phyloP scores from a whole-genome alignment of 192 early-diverging fungal species.

The Backusella australiensis region DNA sequence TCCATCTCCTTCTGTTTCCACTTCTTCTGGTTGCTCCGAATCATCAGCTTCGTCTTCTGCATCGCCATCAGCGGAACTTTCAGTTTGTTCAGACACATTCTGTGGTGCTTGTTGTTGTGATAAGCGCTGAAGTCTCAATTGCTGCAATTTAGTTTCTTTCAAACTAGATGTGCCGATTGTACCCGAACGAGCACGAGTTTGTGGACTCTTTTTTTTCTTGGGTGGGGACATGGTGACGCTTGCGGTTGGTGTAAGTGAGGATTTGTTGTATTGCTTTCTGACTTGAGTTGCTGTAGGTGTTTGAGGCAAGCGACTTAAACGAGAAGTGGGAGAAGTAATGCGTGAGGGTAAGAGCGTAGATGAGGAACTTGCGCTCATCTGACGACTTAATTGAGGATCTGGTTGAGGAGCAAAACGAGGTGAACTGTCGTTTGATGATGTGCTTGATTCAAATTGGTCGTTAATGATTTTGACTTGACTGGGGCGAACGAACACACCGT shows the following conservation, averaged over 20 bases:
- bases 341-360: slow-evolving; percentile 27
- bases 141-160: slow-evolving; percentile 15
- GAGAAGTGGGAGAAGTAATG: slow-evolving; percentile 15
- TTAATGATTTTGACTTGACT: slow-evolving; percentile 47
- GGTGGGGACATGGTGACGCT: not conserved
- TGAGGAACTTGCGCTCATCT: slow-evolving; percentile 14
- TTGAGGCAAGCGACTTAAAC: slow-evolving; percentile 10
- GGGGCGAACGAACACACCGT: slow-evolving; percentile 77
- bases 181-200: slow-evolving; percentile 15
- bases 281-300: slow-evolving; percentile 3
- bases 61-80: slow-evolving; percentile 24
- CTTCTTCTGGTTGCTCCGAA: slow-evolving; percentile 12
- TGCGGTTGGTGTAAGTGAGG: slow-evolving; percentile 16
- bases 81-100: slow-evolving; percentile 9
- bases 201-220: not conserved
- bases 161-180: not conserved
- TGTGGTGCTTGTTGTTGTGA: slow-evolving; percentile 15
- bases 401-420: slow-evolving; percentile 28
- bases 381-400: slow-evolving; percentile 17
- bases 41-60: slow-evolving; percentile 38
- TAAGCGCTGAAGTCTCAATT: slow-evolving; percentile 7
- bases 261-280: slow-evolving; percentile 11
- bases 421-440: slow-evolving; percentile 5
- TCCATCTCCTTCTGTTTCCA: not conserved
- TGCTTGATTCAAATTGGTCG: not conserved